Evolutionary conservation across 371 early-diverging fungal genomes (phyloP).

Genomic region (Mucor saturninus): DNA sequence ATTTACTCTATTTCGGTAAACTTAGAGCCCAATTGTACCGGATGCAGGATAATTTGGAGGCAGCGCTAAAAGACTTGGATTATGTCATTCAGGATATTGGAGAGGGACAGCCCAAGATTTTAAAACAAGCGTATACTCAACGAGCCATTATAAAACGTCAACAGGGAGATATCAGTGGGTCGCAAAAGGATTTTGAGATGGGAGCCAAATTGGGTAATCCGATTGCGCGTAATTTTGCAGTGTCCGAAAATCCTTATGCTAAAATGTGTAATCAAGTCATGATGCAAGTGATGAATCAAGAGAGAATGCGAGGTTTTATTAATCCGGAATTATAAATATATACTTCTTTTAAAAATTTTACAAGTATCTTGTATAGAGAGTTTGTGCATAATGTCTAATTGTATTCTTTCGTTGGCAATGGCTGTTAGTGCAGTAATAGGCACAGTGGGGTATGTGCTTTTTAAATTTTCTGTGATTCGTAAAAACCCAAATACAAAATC

Average conservation of each 20-base stretch:
- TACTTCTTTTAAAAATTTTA: conserved; percentile 1
- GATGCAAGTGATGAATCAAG: conserved; percentile 68
- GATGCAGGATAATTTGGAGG: conserved; percentile 56
- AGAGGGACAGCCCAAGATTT: conserved; percentile 65
- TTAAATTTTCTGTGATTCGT: neutral
- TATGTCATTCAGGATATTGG: conserved; percentile 64
- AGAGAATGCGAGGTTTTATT: conserved; percentile 25
- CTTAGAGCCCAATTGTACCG: conserved; percentile 80
- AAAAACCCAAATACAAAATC: neutral
- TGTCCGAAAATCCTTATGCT: conserved; percentile 89
- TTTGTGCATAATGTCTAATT: neutral
- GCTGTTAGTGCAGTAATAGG: neutral
- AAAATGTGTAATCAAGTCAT: conserved; percentile 85
- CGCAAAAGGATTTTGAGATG: conserved; percentile 74
- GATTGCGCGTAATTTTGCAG: conserved; percentile 75
- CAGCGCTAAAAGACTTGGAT: conserved; percentile 73
- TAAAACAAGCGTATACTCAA: conserved; percentile 89
- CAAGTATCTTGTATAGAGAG: neutral
- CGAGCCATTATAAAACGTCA: conserved; percentile 74
- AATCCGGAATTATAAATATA: neutral
- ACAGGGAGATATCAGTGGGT: conserved; percentile 67
- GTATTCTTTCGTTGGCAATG: neutral
- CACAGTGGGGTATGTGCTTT: neutral
- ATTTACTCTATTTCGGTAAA: neutral
- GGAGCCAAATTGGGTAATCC: conserved; percentile 84